phyloP scores from a whole-genome alignment of 2,329 filamentous ascomycete genomes.

The Fusarium chuoi region DNA sequence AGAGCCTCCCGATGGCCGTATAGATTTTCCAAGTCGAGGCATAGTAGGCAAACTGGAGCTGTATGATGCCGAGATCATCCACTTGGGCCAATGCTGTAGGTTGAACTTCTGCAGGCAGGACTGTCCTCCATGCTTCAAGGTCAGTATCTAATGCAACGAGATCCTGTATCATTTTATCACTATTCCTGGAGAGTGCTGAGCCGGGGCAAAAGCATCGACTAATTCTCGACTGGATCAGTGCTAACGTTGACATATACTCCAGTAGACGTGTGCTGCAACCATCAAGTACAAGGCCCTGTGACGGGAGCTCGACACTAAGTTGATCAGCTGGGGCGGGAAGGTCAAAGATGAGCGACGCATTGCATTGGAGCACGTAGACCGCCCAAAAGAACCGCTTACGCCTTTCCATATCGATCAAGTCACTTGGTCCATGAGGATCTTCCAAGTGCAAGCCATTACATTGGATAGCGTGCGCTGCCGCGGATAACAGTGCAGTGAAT shows the following conservation, averaged over 20 bases:
- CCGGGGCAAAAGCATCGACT: rapidly evolving
- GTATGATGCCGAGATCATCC: neutral
- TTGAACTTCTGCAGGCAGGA: neutral
- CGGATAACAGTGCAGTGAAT: neutral
- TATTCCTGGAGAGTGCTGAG: rapidly evolving
- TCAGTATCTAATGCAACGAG: neutral
- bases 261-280: too few species aligned
- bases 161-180: neutral
- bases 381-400: neutral
- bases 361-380: neutral
- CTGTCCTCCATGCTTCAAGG: neutral
- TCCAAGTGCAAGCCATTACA: neutral
- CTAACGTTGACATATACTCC: neutral
- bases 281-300: rapidly evolving
- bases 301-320: neutral
- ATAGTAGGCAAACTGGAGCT: neutral
- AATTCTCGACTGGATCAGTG: neutral
- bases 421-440: rapidly evolving
- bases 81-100: neutral
- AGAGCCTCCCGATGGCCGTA: neutral
- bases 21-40: neutral
- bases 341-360: neutral
- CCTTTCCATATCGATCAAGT: neutral
- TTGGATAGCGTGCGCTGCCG: neutral
- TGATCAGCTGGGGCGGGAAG: neutral